A percentile compares a stretch with the other conserved stretches of the same genome.
Conservation (phyloP, 108 stramenopile genomes). For the Chaetoceros muelleri region DNA sequence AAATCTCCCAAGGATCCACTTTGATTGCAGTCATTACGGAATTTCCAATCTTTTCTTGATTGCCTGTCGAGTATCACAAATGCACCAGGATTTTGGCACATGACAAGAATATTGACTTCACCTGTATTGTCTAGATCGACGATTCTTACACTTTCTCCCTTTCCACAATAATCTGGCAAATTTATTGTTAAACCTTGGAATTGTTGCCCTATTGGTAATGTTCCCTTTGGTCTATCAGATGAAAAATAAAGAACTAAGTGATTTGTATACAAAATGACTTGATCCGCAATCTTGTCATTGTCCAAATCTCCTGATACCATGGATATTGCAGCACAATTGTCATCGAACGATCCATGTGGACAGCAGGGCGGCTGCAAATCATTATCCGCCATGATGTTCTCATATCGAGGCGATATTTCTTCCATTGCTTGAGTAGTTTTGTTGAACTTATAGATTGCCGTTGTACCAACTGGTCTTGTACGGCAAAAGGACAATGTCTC, state of each 20-base stretch:
- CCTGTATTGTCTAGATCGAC: not conserved
- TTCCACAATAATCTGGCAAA: not conserved
- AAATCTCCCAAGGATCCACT: not conserved
- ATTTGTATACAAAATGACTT: not conserved
- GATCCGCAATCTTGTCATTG: not conserved
- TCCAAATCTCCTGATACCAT: not conserved
- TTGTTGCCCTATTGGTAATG: not conserved
- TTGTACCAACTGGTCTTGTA: not conserved
- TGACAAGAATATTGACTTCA: not conserved
- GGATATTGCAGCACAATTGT: not conserved
- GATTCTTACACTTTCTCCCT: not conserved
- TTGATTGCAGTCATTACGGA: not conserved
- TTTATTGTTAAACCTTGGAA: not conserved
- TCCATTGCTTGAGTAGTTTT: not conserved
- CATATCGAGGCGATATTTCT: not conserved
- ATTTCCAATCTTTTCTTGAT: not conserved
- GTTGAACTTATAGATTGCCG: not conserved
- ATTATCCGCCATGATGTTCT: not conserved
- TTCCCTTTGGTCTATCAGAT: not conserved
- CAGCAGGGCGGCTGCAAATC: not conserved
- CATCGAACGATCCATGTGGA: not conserved
- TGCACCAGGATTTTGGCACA: not conserved
- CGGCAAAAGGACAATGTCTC: not conserved
- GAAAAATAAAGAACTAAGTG: not conserved
- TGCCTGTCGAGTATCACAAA: not conserved